Evolutionary conservation across 1,284 basidiomycete genomes (phyloP).

Genomic region (Cerrena zonata): DNA sequence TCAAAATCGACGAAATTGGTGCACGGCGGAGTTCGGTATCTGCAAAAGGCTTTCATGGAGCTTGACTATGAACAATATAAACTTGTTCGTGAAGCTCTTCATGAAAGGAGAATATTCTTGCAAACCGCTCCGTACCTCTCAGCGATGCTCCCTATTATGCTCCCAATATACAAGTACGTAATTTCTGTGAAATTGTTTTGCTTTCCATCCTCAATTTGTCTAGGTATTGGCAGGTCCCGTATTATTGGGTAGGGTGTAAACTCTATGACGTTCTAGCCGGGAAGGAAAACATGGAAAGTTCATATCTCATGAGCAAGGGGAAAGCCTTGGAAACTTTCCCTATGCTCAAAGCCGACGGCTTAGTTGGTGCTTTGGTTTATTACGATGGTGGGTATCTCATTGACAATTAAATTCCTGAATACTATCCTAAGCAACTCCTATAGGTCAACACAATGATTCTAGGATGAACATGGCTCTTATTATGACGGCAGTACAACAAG

Average conservation of each 20-base stretch:
- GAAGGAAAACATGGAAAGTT: slow-evolving; percentile 93
- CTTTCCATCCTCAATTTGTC: neutral
- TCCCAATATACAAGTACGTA: slow-evolving; percentile 80
- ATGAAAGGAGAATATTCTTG: slow-evolving; percentile 89
- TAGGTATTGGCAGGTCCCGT: slow-evolving; percentile 95
- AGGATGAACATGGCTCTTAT: slow-evolving; percentile 95
- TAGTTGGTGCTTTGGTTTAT: slow-evolving; percentile 93
- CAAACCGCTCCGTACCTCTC: slow-evolving; percentile 94
- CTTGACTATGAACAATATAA: slow-evolving; percentile 97
- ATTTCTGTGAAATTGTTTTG: too few species aligned
- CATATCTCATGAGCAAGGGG: slow-evolving; percentile 90
- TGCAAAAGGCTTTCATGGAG: slow-evolving; percentile 94
- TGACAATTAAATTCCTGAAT: neutral
- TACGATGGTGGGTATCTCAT: slow-evolving; percentile 70
- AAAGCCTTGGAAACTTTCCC: slow-evolving; percentile 94
- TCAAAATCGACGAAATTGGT: slow-evolving; percentile 98
- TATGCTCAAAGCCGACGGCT: slow-evolving; percentile 89
- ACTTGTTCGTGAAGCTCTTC: slow-evolving; percentile 88
- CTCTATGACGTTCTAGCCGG: slow-evolving; percentile 94
- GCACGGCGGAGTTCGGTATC: slow-evolving; percentile 94
- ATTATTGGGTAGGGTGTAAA: slow-evolving; percentile 94
- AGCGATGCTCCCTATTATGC: slow-evolving; percentile 89
- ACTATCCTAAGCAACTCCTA: neutral
- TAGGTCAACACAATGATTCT: slow-evolving; percentile 95
- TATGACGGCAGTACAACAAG: slow-evolving; percentile 91